Evolutionary conservation across 805 yeast species (phyloP).

Genomic region (Yamadazyma takamatsuzukensis): DNA sequence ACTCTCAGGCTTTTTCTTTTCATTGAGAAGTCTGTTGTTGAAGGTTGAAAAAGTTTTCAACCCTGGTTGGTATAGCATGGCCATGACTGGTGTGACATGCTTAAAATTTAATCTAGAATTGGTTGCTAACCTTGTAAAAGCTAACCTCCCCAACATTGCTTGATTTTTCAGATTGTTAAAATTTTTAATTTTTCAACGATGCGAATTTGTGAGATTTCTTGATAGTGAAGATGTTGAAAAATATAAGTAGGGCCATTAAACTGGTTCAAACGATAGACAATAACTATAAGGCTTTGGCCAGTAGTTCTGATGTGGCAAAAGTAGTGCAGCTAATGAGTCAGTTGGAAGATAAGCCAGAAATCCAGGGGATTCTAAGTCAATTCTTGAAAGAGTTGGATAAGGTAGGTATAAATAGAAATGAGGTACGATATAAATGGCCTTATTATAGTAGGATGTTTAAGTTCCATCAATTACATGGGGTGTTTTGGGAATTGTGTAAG

Average conservation of each 20-base stretch:
- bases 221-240: neutral
- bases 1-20: slow-evolving; percentile 16
- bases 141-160: no score
- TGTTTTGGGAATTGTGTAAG: slow-evolving; percentile 38
- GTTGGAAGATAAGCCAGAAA: slow-evolving; percentile 24
- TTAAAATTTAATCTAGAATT: no score
- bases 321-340: slow-evolving; percentile 19
- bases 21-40: slow-evolving; percentile 9
- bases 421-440: neutral
- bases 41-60: neutral
- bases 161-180: neutral
- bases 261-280: slow-evolving; percentile 8
- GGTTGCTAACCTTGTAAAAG: no score
- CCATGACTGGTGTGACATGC: neutral
- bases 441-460: slow-evolving; percentile 8
- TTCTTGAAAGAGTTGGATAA: slow-evolving; percentile 28
- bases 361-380: slow-evolving; percentile 24
- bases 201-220: neutral
- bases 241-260: neutral
- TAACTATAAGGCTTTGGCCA: slow-evolving; percentile 12
- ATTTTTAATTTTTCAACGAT: neutral
- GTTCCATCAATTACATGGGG: slow-evolving; percentile 27
- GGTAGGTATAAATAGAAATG: slow-evolving; percentile 10
- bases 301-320: slow-evolving; percentile 19
- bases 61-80: neutral